Evolutionary conservation across 1,139 yeast genomes (phyloP), one percentile per base, ranked within the genome.

Genomic region (Debaryomyces nepalensis): DNA sequence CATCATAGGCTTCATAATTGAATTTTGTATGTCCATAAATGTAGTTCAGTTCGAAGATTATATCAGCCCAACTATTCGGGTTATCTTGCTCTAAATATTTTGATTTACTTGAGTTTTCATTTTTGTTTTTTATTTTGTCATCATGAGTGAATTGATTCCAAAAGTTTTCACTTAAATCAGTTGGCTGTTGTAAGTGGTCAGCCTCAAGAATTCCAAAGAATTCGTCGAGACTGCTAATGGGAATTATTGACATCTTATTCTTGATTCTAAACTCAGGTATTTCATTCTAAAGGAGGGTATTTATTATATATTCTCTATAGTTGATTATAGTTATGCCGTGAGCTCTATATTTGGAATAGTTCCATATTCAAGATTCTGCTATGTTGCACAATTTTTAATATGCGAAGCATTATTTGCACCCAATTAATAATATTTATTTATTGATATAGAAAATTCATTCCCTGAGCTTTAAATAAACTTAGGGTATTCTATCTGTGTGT

Each of bases 401-500:
- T 29, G 32, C 32, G 32, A 29, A 29, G 11, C 15, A 29, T 16
- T 16, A 29, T 29, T 29, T 29, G 32, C 32, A 29, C 32, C 32
- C 32, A 29, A 29, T n/a, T n/a, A n/a, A n/a, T n/a, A n/a, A n/a
- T n/a, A n/a, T n/a, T n/a, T n/a, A n/a, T n/a, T n/a, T n/a, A n/a
- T n/a, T n/a, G n/a, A n/a, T n/a, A n/a, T n/a, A n/a, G n/a, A n/a
- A n/a, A n/a, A n/a, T n/a, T n/a, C n/a, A n/a, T n/a, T n/a, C n/a
- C n/a, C n/a, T n/a, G n/a, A n/a, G n/a, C n/a, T n/a, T n/a, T n/a
- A n/a, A n/a, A n/a, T n/a, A n/a, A n/a, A n/a, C n/a, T n/a, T n/a
- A n/a, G n/a, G n/a, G n/a, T n/a, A n/a, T n/a, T n/a, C n/a, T n/a
- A n/a, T n/a, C n/a, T n/a, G n/a, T n/a, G n/a, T n/a, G n/a, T n/a